Evolutionary conservation across 2,329 filamentous ascomycete species (phyloP), one percentile per base, ranked within the genome.

Genomic region (Xylariaceae sp.): DNA sequence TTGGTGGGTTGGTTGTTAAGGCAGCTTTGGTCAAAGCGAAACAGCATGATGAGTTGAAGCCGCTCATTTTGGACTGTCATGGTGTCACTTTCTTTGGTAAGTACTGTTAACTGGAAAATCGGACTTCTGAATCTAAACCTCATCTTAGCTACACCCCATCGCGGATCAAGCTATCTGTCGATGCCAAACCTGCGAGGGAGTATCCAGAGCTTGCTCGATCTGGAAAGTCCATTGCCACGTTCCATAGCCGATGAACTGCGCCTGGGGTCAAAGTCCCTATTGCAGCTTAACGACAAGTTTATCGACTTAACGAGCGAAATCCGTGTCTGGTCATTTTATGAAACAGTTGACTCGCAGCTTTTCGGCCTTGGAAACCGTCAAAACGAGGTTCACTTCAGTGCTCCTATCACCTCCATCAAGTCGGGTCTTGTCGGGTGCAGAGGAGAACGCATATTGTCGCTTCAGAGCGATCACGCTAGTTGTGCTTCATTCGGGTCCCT

Each of bases 281-380:
- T 80, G 5, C 75, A 74, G 47, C 74, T 77, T 51, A 80, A 85
- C 15, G 80, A 84, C 2, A 76, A 78, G 48, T 87, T 87, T 66
- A 78, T 78, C 52, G 75, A 80, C 2, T 77, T 84, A 4, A 78
- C 82, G 0, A 80, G 80, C 41, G 84, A 87, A 58, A 74, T 86
- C 54, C 80, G 78, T 5, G 75, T 87, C 10, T 87, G 84, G 83
- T 84, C 83, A 0, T 81, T 86, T 47, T 83, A 86, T 60, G 84
- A 87, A 65, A 87, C 82, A 0, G 77, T 83, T 6, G 84, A 86
- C 67, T 85, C 83, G 0, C 77, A 78, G 0, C 73, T 86, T 3
- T 80, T 80, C 0, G 78, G 78, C 0, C 67, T 73, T 1, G 75
- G 73, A 0, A 67, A 69, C 3, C 66, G 70, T 0, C 68, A 73